Conservation (phyloP, 129 eudicot genomes). For the sunflower (Helianthus annuus) region HanXRQr2.0-SUNRISE NC_035443.2:55559901-55560400, state of each 20-base stretch:
- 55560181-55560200: neutral
- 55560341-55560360: no score
- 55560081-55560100: slow-evolving; percentile 67
- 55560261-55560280: neutral
- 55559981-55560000: slow-evolving; percentile 71
- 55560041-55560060: slow-evolving; percentile 53
- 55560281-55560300: neutral
- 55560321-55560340: no score
- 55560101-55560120: slow-evolving; percentile 64
- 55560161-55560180: slow-evolving; percentile 2
- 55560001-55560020: slow-evolving; percentile 52
- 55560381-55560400: no score
- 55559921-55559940: neutral
- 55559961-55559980: slow-evolving; percentile 44
- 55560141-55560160: slow-evolving; percentile 36
- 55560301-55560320: neutral
- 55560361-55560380: no score
- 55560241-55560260: neutral
- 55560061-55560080: slow-evolving; percentile 58
- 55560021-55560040: slow-evolving; percentile 37
- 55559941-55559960: slow-evolving; percentile 41
- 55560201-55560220: neutral
- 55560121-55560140: slow-evolving; percentile 77
- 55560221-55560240: no score
- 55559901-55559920: no score